Conservation (phyloP, 169 alveolate species). For the Babesia ovis region DNA sequence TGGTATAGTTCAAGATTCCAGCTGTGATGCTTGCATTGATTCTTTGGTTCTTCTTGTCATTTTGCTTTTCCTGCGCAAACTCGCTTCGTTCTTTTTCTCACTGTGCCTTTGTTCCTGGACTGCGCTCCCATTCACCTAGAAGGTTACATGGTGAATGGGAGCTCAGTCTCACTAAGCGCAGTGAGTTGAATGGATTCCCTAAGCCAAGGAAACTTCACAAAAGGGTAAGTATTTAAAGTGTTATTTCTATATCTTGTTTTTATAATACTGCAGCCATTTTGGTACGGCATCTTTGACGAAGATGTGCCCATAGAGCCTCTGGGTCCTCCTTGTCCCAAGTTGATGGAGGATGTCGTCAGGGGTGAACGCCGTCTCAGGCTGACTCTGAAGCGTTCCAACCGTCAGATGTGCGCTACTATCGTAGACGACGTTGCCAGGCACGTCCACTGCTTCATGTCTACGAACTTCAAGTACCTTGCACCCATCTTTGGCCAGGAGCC, state of each 20-base stretch:
- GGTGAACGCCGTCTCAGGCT: constrained; percentile 73
- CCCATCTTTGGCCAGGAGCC: constrained; percentile 70
- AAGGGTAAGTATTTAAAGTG: constrained; percentile 22
- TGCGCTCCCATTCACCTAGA: too few relatives aligned
- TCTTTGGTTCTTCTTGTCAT: too few relatives aligned
- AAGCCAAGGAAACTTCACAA: constrained; percentile 49
- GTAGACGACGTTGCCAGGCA: constrained; percentile 70
- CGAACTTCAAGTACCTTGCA: constrained; percentile 59
- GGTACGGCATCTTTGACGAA: constrained; percentile 62
- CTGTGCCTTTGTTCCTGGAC: too few relatives aligned
- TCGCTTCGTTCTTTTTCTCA: too few relatives aligned
- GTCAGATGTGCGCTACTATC: constrained; percentile 74
- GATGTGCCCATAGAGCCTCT: constrained; percentile 51
- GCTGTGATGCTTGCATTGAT: too few relatives aligned
- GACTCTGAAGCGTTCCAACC: constrained; percentile 65
- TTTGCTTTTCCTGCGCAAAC: too few relatives aligned
- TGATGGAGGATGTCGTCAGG: constrained; percentile 66
- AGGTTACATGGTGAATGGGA: constrained; percentile 16
- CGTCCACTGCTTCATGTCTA: constrained; percentile 65
- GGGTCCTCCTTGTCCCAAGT: constrained; percentile 37
- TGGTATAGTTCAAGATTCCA: too few relatives aligned
- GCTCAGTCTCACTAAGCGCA: constrained; percentile 17
- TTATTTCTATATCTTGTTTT: not conserved
- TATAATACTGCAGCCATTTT: constrained; percentile 38
- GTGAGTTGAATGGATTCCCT: constrained; percentile 38